Conservation (phyloP, 306 rosid genomes). For the Prosopis cineraria region DNA sequence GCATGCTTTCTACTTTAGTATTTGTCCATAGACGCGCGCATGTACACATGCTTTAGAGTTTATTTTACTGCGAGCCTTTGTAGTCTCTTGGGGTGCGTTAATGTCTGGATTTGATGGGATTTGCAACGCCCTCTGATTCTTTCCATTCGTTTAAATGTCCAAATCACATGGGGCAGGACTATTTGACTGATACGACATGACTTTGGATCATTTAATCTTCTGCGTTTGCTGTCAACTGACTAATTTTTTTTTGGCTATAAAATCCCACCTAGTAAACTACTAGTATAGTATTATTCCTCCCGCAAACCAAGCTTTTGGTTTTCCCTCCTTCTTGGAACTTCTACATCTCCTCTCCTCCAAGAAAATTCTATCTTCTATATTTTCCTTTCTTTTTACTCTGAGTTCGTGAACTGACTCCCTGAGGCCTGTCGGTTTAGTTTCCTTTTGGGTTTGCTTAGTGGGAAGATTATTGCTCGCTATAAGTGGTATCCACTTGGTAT, state of each 20-base stretch:
- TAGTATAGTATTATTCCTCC: conserved; percentile 43
- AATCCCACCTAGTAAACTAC: conserved; percentile 50
- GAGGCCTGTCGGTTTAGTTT: conserved; percentile 36
- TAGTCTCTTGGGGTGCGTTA: conserved; percentile 20
- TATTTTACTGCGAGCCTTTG: conserved; percentile 9
- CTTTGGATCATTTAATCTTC: conserved; percentile 56
- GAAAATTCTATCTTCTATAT: conserved; percentile 38
- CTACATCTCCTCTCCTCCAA: conserved; percentile 59
- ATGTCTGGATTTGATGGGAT: conserved; percentile 51
- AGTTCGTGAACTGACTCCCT: conserved; percentile 44
- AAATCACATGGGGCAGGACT: conserved; percentile 67
- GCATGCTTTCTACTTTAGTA: neutral
- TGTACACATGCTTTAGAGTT: neutral
- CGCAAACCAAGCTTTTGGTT: conserved; percentile 50
- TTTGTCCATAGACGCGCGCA: fast-evolving
- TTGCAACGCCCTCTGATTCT: conserved; percentile 42
- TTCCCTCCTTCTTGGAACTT: conserved; percentile 54
- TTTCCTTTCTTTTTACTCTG: neutral
- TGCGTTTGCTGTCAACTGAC: conserved; percentile 61
- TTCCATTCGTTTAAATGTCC: conserved; percentile 59
- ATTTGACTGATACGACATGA: conserved; percentile 78
- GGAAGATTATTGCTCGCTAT: conserved; percentile 40
- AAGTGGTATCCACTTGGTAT: conserved; percentile 43
- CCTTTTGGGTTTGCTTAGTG: conserved; percentile 38
- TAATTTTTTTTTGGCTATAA: conserved; percentile 34